phyloP scores from a whole-genome alignment of 345 rosid species.

The Punica granatum region DNA sequence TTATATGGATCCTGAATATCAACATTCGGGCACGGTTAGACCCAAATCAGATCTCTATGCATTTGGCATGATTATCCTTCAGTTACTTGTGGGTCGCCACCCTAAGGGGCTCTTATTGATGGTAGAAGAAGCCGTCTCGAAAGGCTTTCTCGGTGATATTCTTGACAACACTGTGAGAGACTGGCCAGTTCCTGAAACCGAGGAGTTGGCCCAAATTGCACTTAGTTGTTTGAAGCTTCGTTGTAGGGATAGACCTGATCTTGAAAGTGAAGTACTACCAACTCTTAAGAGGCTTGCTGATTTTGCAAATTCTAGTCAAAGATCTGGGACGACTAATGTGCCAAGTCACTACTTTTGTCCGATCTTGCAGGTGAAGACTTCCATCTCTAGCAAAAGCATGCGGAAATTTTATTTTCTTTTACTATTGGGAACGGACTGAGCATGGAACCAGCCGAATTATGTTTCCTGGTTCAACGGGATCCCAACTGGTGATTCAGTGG shows the following conservation, averaged over 20 bases:
- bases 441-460: not conserved
- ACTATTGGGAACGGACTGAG: not conserved
- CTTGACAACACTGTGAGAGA: slow-evolving; percentile 50
- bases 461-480: not conserved
- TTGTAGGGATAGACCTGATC: slow-evolving; percentile 93
- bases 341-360: slow-evolving; percentile 77
- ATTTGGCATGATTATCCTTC: slow-evolving; percentile 64
- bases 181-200: slow-evolving; percentile 68
- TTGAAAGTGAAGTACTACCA: slow-evolving; percentile 65
- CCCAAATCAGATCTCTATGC: slow-evolving; percentile 91
- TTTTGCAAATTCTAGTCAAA: slow-evolving; percentile 45
- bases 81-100: slow-evolving; percentile 49
- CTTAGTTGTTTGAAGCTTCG: slow-evolving; percentile 62
- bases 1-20: slow-evolving; percentile 94
- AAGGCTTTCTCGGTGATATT: slow-evolving; percentile 46
- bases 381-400: not conserved
- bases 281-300: slow-evolving; percentile 53
- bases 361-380: slow-evolving; percentile 56
- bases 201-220: slow-evolving; percentile 62
- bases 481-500: not conserved
- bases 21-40: slow-evolving; percentile 74
- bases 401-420: not conserved
- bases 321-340: slow-evolving; percentile 32
- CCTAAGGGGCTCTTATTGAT: slow-evolving; percentile 56
- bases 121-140: slow-evolving; percentile 55